phyloP scores from a whole-genome alignment of 106 monocot genomes.

The Cymbidium sinense region DNA sequence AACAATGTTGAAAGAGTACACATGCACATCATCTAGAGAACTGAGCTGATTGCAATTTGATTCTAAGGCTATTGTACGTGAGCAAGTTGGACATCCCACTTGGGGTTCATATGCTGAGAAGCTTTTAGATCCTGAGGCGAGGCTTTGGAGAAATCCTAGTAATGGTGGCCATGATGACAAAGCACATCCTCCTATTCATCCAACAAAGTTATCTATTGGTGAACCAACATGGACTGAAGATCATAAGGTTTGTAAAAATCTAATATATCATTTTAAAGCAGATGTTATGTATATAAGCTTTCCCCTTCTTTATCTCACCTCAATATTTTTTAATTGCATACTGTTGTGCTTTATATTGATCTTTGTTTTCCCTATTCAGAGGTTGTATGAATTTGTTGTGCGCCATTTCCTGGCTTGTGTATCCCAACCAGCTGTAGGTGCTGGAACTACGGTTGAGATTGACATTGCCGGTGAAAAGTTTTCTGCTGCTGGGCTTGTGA shows the following conservation, averaged over 20 bases:
- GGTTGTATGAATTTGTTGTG: conserved; percentile 90
- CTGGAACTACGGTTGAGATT: conserved; percentile 92
- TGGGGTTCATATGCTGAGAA: conserved; percentile 87
- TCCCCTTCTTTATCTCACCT: neutral
- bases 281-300: neutral
- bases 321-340: neutral
- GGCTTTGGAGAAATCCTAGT: conserved; percentile 95
- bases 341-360: neutral
- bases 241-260: conserved; percentile 50
- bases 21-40: neutral
- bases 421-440: conserved; percentile 94
- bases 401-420: conserved; percentile 98
- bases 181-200: conserved; percentile 99
- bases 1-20: neutral
- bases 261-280: neutral
- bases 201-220: conserved; percentile 82
- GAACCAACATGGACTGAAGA: conserved; percentile 78
- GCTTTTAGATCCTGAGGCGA: conserved; percentile 75
- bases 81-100: conserved; percentile 62
- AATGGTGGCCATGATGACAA: conserved; percentile 98
- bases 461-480: conserved; percentile 95
- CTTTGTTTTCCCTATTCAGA: conserved; percentile 35
- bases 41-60: conserved; percentile 7
- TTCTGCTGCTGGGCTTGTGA: conserved; percentile 78
- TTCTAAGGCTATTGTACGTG: conserved; percentile 69